Percentiles rank a stretch among this genome's conserved stretches.
Evolutionary conservation across 2,329 filamentous ascomycete genomes (phyloP).

Genomic region (Phialocephala sp.): DNA sequence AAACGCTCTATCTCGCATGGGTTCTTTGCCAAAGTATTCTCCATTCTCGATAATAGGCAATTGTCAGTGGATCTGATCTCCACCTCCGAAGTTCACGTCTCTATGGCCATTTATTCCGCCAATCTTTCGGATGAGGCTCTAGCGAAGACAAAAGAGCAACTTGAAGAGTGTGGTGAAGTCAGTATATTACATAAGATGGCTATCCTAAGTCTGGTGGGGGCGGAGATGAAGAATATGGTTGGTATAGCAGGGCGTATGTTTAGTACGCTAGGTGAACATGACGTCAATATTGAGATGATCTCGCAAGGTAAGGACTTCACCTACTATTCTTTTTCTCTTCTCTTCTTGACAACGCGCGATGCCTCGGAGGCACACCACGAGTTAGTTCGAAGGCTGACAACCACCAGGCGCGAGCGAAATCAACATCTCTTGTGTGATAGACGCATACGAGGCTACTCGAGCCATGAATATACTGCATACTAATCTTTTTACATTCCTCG

Average conservation of each 20-base stretch:
- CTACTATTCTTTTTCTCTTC: background rate
- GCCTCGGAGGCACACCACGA: too few species aligned
- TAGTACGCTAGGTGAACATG: slow-evolving; percentile 88
- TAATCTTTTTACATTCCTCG: slow-evolving; percentile 93
- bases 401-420: slow-evolving; percentile 89
- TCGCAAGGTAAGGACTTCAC: slow-evolving; percentile 75
- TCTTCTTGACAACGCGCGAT: background rate
- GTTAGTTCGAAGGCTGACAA: slow-evolving; percentile 21
- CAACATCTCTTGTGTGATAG: slow-evolving; percentile 98
- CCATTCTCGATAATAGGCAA: slow-evolving; percentile 83
- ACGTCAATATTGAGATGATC: slow-evolving; percentile 99
- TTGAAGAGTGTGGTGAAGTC: slow-evolving; percentile 84
- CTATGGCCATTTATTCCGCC: slow-evolving; percentile 91
- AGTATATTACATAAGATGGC: slow-evolving; percentile 92
- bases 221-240: slow-evolving; percentile 97
- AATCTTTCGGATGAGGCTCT: slow-evolving; percentile 67
- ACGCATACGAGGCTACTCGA: slow-evolving; percentile 85
- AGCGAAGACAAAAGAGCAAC: slow-evolving; percentile 70
- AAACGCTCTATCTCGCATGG: slow-evolving; percentile 95
- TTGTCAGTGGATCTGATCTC: slow-evolving; percentile 96
- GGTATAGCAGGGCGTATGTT: slow-evolving; percentile 96
- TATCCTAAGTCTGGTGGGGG: slow-evolving; percentile 91
- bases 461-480: slow-evolving; percentile 97
- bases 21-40: slow-evolving; percentile 94
- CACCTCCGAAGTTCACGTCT: slow-evolving; percentile 95